Conservation (phyloP, 2,329 filamentous ascomycete species). For the Trichocomaceae sp. region DNA sequence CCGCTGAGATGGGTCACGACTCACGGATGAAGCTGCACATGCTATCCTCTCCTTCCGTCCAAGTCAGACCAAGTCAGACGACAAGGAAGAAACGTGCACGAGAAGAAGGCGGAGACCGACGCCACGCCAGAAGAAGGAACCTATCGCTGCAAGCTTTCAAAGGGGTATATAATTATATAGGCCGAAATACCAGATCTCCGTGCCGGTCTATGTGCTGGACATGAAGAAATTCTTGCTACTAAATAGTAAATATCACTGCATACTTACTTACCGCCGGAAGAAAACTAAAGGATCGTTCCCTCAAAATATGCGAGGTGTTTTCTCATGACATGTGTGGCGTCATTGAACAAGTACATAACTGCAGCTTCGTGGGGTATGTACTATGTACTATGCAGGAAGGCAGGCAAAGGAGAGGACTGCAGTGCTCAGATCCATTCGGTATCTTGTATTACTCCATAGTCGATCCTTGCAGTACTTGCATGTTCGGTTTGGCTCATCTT, state of each 20-base stretch:
- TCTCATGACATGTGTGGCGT: conserved; percentile 11
- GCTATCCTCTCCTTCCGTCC: background rate
- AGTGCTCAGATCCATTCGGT: background rate
- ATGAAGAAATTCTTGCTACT: background rate
- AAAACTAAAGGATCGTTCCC: background rate
- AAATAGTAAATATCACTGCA: background rate
- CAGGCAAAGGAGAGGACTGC: background rate
- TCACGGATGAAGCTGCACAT: background rate
- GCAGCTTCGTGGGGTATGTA: conserved; percentile 4
- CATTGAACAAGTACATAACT: background rate
- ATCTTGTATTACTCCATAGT: background rate
- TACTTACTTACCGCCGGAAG: background rate
- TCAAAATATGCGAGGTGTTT: background rate
- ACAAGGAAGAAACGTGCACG: background rate
- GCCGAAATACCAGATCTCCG: background rate
- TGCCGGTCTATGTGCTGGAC: background rate
- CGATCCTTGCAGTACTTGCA: background rate
- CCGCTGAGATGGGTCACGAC: background rate
- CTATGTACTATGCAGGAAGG: background rate
- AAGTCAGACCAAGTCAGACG: background rate
- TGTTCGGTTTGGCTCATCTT: background rate
- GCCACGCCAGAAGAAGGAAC: background rate
- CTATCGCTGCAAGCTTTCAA: background rate
- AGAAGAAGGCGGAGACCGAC: background rate
- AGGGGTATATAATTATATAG: background rate